Percentiles rank a stretch among this genome's conserved stretches.
phyloP scores from a whole-genome alignment of 331 rosid species.

The Dryas integrifolia region DNA sequence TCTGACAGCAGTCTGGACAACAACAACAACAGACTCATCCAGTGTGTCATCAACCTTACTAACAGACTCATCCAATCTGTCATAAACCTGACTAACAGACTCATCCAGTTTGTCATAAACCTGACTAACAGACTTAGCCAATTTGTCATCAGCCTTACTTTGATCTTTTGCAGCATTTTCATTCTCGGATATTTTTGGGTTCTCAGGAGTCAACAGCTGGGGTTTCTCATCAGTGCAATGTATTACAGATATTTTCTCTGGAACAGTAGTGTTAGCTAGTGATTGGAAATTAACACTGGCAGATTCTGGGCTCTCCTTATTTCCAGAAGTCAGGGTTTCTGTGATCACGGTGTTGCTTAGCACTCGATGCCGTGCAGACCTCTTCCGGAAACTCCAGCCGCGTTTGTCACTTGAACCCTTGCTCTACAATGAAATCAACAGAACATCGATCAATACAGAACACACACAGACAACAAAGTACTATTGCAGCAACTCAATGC shows the following conservation, averaged over 20 bases:
- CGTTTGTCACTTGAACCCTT: slow-evolving; percentile 79
- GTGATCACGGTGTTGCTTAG: slow-evolving; percentile 80
- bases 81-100: too few relatives aligned
- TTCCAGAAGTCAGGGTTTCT: slow-evolving; percentile 53
- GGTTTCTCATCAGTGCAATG: slow-evolving; percentile 55
- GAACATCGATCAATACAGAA: slow-evolving; percentile 11
- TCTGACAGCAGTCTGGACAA: slow-evolving; percentile 70
- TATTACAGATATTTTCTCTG: slow-evolving; percentile 46
- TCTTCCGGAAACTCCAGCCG: slow-evolving; percentile 96
- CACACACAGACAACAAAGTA: background rate
- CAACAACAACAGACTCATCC: slow-evolving; percentile 51
- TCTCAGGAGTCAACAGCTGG: slow-evolving; percentile 38
- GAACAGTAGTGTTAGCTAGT: slow-evolving; percentile 40
- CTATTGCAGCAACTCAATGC: background rate
- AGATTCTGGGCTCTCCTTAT: slow-evolving; percentile 64
- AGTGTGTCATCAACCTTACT: slow-evolving; percentile 34
- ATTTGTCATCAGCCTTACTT: slow-evolving; percentile 34
- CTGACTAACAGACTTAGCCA: slow-evolving; percentile 40
- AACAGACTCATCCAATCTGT: too few relatives aligned
- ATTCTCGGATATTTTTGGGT: slow-evolving; percentile 37
- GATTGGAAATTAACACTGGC: slow-evolving; percentile 41
- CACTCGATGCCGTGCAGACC: slow-evolving; percentile 76
- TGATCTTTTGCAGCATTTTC: slow-evolving; percentile 44
- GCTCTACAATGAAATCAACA: slow-evolving; percentile 36
- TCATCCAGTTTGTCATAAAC: too few relatives aligned